Conservation (phyloP, 192 early-diverging fungal genomes). For the Linnemannia elongata region DNA sequence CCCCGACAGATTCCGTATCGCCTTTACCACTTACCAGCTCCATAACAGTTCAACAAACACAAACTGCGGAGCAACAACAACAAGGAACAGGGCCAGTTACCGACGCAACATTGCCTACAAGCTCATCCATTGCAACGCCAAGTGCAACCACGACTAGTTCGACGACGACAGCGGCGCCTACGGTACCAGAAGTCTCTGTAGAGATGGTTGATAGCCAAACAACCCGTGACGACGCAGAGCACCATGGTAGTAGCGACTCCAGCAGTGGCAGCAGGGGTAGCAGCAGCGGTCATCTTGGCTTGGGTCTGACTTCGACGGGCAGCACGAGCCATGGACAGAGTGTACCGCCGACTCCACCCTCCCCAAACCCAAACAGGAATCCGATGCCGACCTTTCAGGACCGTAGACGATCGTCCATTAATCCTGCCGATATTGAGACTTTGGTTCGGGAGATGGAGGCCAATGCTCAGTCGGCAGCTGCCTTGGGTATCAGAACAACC, state of each 20-base stretch:
- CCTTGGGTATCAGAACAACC: not conserved
- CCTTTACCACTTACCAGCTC: not conserved
- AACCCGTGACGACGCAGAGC: slow-evolving; percentile 2
- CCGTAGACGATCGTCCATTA: slow-evolving; percentile 44
- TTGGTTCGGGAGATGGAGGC: slow-evolving; percentile 40
- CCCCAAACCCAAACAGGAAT: slow-evolving; percentile 50
- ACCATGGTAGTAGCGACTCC: not conserved
- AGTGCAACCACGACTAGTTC: not conserved
- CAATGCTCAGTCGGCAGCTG: slow-evolving; percentile 17
- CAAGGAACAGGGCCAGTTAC: not conserved
- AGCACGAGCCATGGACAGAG: not conserved
- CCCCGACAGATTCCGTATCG: not conserved
- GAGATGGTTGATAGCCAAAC: slow-evolving; percentile 1
- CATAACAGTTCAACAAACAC: not conserved
- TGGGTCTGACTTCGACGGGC: not conserved
- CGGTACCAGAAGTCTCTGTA: slow-evolving; percentile 2
- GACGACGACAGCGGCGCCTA: not conserved
- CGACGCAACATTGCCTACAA: not conserved
- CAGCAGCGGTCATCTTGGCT: not conserved
- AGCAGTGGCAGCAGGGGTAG: not conserved
- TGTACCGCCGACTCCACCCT: slow-evolving; percentile 47
- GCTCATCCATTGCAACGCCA: not conserved
- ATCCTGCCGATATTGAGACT: slow-evolving; percentile 52
- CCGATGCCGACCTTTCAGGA: slow-evolving; percentile 47
- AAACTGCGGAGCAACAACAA: not conserved